Evolutionary conservation across 2,329 filamentous ascomycete species (phyloP), one percentile per base, ranked within the genome.

Genomic region (Diaporthe aspalathi): DNA sequence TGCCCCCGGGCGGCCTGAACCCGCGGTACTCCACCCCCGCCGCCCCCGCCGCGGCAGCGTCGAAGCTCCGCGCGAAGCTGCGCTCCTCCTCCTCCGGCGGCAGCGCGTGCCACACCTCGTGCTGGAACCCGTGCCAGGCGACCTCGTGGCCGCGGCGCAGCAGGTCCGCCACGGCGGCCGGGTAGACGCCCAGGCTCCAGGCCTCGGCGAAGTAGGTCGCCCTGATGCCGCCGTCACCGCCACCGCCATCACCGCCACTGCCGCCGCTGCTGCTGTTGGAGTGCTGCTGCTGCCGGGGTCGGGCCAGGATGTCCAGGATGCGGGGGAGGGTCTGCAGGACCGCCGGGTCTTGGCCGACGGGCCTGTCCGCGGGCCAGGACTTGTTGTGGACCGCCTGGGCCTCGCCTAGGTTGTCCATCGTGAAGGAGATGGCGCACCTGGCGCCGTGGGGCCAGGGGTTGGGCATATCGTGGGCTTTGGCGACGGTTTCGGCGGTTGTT

Each of bases 371-470:
- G 0, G 75, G 71, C 77, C 78, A 79, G 20, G 67, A 27, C 57
- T 71, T 70, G 12, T 72, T 73, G 70, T 75, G 73, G 22, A 80
- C 75, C 47, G 78, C 77, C 29, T 79, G 77, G 11, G 78, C 78
- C 74, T 80, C 78, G 68, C 78, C 78, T 5, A 79, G 74, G 73
- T 79, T 80, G 74, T 80, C 78, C 76, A 80, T 77, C 1, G 78
- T 80, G 72, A 80, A 75, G 72, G 76, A 74, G 70, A 79, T 71
- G 72, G 77, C 77, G 54, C 75, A 77, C 47, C 72, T 74, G 66
- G 75, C 71, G 56, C 73, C 70, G 66, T 73, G 17, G 16, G 78
- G 78, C 78, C 78, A 79, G 65, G 73, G 71, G 35, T 56, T 24
- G 20, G 54, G 16, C 49, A 53, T 53, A 20, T 27, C 32, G 5